Percentiles rank a stretch among this genome's conserved stretches.
These are phyloP conservation scores for Trichosporon faecale DNA, from an alignment of 1,284 basidiomycete species.

Conservation along the genomic window DNA sequence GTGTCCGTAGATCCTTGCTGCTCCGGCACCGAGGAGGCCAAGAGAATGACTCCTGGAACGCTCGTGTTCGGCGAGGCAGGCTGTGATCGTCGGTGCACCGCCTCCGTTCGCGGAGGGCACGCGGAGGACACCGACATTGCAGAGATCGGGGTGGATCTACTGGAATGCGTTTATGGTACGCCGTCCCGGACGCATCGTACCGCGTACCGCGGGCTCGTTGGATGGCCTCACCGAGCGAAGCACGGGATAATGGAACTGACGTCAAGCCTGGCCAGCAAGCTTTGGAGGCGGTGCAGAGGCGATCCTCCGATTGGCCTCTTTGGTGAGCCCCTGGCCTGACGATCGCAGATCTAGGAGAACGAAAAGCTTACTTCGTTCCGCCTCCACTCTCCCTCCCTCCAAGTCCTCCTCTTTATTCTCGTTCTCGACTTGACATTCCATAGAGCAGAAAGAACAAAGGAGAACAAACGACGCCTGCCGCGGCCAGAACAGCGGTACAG, in stretches of 20 bases:
- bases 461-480: background rate
- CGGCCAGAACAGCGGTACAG: background rate
- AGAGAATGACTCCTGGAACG: too few relatives aligned
- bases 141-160: background rate
- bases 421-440: background rate
- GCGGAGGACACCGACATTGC: too few relatives aligned
- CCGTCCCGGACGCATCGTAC: too few relatives aligned
- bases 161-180: background rate
- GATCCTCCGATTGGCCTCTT: background rate
- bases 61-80: too few relatives aligned
- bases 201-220: too few relatives aligned
- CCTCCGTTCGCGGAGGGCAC: too few relatives aligned
- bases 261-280: background rate
- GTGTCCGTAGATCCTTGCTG: too few relatives aligned
- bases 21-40: too few relatives aligned
- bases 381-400: background rate
- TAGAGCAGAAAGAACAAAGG: background rate
- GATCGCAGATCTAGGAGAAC: background rate
- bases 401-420: too few relatives aligned
- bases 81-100: background rate
- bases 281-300: background rate
- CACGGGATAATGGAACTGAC: background rate
- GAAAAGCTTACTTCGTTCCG: background rate
- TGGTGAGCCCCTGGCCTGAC: background rate
- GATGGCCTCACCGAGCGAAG: too few relatives aligned